Evolutionary conservation across 352 stramenopile species (phyloP).

Genomic region (Phytophthora cactorum): DNA sequence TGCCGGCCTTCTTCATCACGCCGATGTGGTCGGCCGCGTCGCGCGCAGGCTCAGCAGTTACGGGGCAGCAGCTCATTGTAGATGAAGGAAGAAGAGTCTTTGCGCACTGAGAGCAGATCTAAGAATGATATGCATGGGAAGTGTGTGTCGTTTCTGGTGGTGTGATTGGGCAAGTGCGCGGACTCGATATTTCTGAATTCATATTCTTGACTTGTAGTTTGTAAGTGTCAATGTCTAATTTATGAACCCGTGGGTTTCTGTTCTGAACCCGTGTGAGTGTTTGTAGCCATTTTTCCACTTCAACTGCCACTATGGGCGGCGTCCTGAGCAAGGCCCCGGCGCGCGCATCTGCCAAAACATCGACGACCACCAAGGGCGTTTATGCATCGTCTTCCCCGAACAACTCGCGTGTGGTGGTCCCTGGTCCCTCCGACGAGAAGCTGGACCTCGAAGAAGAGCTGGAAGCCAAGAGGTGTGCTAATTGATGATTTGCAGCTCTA

Average conservation of each 20-base stretch:
- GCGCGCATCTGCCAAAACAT: neutral
- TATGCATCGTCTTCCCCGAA: constrained; percentile 26
- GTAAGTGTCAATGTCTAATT: constrained; percentile 21
- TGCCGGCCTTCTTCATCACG: constrained; percentile 69
- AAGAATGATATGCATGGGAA: constrained; percentile 20
- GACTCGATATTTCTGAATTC: constrained; percentile 10
- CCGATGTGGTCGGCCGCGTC: constrained; percentile 51
- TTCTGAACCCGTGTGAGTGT: constrained; percentile 14
- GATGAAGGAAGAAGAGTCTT: neutral
- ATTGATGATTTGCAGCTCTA: neutral
- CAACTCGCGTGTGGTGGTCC: constrained; percentile 24
- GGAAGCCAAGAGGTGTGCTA: constrained; percentile 49
- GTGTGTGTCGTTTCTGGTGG: constrained; percentile 15
- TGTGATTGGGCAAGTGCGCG: constrained; percentile 13
- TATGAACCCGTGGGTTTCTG: constrained; percentile 2
- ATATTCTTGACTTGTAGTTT: constrained; percentile 15
- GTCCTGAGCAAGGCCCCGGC: constrained; percentile 41
- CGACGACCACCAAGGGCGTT: constrained; percentile 19
- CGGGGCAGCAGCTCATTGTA: constrained; percentile 83
- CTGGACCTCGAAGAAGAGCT: constrained; percentile 67
- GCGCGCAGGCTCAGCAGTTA: constrained; percentile 64
- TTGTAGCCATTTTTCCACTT: constrained; percentile 12
- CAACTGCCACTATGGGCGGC: constrained; percentile 48
- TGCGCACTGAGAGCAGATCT: constrained; percentile 8
- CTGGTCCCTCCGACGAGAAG: constrained; percentile 45